Evolutionary conservation across 176 grass and related monocot species (phyloP), one percentile per base, ranked within the genome.

Genomic region (Olyra latifolia): DNA sequence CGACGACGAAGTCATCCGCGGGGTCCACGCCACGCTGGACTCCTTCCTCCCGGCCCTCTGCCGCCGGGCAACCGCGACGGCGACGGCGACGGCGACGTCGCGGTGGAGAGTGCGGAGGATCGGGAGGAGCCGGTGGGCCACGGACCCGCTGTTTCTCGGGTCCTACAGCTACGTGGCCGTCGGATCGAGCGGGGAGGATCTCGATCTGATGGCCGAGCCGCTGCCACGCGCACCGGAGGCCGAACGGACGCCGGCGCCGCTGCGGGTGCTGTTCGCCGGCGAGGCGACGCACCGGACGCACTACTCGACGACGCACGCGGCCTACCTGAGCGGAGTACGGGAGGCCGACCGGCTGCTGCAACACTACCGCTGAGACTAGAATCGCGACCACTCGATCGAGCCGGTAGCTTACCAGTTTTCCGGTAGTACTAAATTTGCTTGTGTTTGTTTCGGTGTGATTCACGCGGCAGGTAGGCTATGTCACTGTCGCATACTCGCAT

Each of bases 141-240:
- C 83, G 62, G 83, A 94, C 92, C 80, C 87, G 11, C 78, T 94
- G 24, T 94, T 98, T 74, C 69, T 92, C 5, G 95, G 95, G 12
- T 94, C 95, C 38, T 98, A 98, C 69, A 98, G 92, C 83, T 98
- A 94, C 75, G 92, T 98, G 56, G 89, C 92, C 38, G 88, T 88
- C 57, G 92, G 82, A 20, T 98, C 95, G 3, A 85, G 95, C 85
- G 85, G 87, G 3, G 83, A 89, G 9, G 92, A 98, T 59, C 77
- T 92, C 32, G 95, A 92, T 54, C 50, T 40, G 39, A 98, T 98
- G 95, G 89, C 95, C 19, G 92, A 98, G 62, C 92, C 95, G 4
- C 80, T 98, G 63, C 91, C 87, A 39, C 77, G 35, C 46, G 43
- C 11, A 2, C 8, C 2, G 17, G 49, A 19, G 7, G 48, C n/a